Evolutionary conservation across 2,329 filamentous ascomycete genomes (phyloP).

Genomic region (Aspergillus novoparasiticus): DNA sequence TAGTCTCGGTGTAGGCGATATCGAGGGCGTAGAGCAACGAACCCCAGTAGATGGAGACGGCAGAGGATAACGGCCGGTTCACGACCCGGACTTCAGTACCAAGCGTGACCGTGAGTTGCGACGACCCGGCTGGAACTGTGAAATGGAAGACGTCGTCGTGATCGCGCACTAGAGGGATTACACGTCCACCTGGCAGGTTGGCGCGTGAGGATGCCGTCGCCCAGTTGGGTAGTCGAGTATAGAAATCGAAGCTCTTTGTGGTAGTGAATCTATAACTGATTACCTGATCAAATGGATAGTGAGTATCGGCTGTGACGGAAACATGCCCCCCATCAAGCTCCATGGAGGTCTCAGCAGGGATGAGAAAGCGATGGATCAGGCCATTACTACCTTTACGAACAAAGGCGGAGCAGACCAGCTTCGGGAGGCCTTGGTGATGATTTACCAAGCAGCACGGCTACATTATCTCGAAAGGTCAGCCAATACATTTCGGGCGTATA

Average conservation of each 20-base stretch:
- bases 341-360: constrained; percentile 49
- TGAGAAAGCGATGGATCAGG: constrained; percentile 55
- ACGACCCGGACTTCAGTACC: neutral
- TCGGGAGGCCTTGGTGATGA: constrained; percentile 60
- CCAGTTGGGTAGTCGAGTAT: neutral
- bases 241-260: constrained; percentile 8
- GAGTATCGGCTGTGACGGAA: constrained; percentile 2
- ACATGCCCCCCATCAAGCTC: constrained; percentile 1
- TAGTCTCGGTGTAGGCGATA: neutral
- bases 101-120: neutral
- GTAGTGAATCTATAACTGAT: neutral
- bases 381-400: constrained; percentile 46
- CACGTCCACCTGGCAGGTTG: neutral
- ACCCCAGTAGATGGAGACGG: constrained; percentile 1
- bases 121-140: neutral
- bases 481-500: neutral
- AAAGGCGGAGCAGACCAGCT: constrained; percentile 55
- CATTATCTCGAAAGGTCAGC: neutral
- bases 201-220: neutral
- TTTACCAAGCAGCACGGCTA: constrained; percentile 60
- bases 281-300: constrained; percentile 1
- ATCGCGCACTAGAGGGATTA: neutral
- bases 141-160: neutral
- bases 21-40: constrained; percentile 1
- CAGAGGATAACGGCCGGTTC: neutral